Percentiles rank a stretch among this genome's conserved stretches.
Conservation (phyloP, 1,139 yeast genomes). For the Saccharomycopsis hybrid region DNA sequence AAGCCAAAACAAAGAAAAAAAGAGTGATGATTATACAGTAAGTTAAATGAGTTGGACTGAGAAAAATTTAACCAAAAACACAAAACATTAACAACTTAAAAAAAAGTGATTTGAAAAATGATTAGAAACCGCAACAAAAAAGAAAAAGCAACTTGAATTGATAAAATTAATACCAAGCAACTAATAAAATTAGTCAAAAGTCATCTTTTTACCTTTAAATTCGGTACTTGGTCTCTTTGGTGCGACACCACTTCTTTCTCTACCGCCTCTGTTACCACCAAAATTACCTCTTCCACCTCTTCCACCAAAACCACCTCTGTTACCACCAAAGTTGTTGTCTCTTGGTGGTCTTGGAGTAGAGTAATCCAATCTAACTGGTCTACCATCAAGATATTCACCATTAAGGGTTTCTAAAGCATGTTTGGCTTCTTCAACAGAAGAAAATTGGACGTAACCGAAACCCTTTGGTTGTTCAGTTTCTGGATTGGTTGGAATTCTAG, state of each 20-base stretch:
- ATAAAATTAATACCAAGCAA: neutral
- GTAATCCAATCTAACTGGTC: conserved; percentile 92
- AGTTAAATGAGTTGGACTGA: neutral
- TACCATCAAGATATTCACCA: conserved; percentile 84
- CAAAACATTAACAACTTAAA: neutral
- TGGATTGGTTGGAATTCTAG: conserved; percentile 96
- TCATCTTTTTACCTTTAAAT: conserved; percentile 72
- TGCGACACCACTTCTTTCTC: conserved; percentile 45
- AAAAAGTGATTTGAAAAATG: too few species aligned
- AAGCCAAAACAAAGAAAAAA: too few species aligned
- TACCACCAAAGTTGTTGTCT: conserved; percentile 34
- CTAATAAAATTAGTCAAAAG: conserved; percentile 46
- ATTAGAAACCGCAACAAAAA: too few species aligned
- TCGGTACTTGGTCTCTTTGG: conserved; percentile 42
- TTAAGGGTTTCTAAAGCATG: conserved; percentile 81
- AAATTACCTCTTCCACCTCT: conserved; percentile 27
- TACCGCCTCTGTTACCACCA: conserved; percentile 38
- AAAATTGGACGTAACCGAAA: conserved; percentile 93
- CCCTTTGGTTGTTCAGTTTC: conserved; percentile 99
- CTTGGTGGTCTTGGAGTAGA: conserved; percentile 69
- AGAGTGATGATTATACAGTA: too few species aligned
- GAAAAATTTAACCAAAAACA: neutral
- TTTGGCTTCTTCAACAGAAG: conserved; percentile 82
- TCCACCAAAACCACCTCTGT: conserved; percentile 10
- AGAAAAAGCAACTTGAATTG: too few species aligned